These are phyloP conservation scores for Solanum tarapatanum DNA, from an alignment of 257 asterid species.

Conservation along the genomic window DNA sequence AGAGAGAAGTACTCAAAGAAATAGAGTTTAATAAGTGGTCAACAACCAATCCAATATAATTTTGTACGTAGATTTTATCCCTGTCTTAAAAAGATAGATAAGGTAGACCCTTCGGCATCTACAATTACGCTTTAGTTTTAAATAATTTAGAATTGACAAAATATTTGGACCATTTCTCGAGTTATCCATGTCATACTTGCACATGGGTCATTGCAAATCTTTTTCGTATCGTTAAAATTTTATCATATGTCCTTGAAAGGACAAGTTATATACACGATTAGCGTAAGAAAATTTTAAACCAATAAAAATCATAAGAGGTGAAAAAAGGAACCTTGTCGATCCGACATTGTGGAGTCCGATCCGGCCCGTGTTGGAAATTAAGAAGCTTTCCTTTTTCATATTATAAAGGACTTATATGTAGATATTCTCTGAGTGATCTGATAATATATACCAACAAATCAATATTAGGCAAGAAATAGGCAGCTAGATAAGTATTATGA, in stretches of 20 bases:
- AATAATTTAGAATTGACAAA: neutral
- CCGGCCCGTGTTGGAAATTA: neutral
- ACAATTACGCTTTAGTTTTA: neutral
- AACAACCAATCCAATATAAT: too few relatives aligned
- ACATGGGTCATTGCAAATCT: neutral
- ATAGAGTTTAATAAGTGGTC: neutral
- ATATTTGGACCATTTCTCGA: neutral
- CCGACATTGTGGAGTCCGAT: too few relatives aligned
- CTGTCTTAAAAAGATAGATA: too few relatives aligned
- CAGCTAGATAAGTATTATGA: slow-evolving; percentile 1
- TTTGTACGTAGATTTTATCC: too few relatives aligned
- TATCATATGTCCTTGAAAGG: neutral
- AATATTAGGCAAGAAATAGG: neutral
- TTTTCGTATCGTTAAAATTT: neutral
- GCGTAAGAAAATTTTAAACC: neutral
- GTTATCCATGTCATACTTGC: neutral
- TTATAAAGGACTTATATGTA: neutral
- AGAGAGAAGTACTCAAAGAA: neutral
- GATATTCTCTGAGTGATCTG: neutral
- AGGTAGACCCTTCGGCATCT: neutral
- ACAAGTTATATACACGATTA: neutral
- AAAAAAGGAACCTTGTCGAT: neutral
- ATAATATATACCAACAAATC: neutral
- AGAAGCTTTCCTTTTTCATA: neutral
- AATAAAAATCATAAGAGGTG: neutral